Evolutionary conservation across 805 yeast species (phyloP), one percentile per base, ranked within the genome.

Genomic region (Spencermartinsiella europaea): DNA sequence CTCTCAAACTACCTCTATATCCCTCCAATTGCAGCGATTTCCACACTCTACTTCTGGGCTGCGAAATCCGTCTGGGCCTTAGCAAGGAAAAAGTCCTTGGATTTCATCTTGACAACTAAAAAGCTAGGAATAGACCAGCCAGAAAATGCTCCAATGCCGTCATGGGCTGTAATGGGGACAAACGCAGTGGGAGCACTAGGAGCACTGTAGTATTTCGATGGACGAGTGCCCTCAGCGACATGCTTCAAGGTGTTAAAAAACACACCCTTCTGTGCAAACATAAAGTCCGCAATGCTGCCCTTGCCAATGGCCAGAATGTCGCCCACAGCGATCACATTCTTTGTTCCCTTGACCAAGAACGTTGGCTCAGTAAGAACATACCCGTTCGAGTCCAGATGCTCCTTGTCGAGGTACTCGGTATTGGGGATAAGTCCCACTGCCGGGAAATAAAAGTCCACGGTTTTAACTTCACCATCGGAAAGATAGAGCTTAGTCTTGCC

Each of bases 81-180:
- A 25, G 31, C 10, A 25, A 25, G 31, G 12, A 25, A 12, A 25
- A 7, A 25, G 12, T 25, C 31, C 12, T 25, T 25, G 31, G 10
- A 7, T 42, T 52, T 54, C 25, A 45, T 16, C 38, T 22, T 20
- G 17, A 34, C 28, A n/a, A 54, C 48, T 16, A 54, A n/a, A 34
- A 53, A 54, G 27, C 44, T 50, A 5, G 58, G 58, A 22, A 51
- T 21, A 4, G 46, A 21, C 38, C 40, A 42, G 17, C 60, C 60
- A 35, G 33, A 45, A 36, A 51, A 14, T 3, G 34, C 40, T n/a
- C 58, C 60, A 16, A 56, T 49, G 2, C 58, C 57, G 16, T 57
- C 57, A 12, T 34, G 35, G 12, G 31, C 21, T 2, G 54, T 48
- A 21, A 54, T 44, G n/a, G 58, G 53, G 10, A 53, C 50, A 4